Evolutionary conservation across 805 yeast species (phyloP), one percentile per base, ranked within the genome.

Genomic region (Candida saitoana): DNA sequence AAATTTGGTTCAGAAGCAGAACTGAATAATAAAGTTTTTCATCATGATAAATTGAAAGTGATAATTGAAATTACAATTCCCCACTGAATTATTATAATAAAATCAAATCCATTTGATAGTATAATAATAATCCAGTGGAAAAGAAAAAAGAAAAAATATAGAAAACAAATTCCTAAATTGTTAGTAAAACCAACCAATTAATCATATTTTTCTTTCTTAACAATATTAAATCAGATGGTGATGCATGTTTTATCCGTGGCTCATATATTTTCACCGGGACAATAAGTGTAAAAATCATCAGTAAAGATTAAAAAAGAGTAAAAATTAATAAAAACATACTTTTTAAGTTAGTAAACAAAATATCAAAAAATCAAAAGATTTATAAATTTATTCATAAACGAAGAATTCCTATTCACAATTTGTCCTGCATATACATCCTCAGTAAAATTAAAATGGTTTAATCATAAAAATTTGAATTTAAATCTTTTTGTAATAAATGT

Each of bases 1-100:
- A 62, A 51, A 47, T 51, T 73, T 63, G 77, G 77, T 74, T 87
- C 96, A 87, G 96, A 87, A 87, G 96, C 96, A 87, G 96, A 87
- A 87, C 96, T 87, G 96, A 85, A 76, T 62, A 55, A 52, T n/a
- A 57, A 58, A 54, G 64, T 67, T 66, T 76, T 64, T 82, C 89
- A 83, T 83, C 89, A 81, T 69, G 47, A 52, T 54, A 67, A 54
- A 36, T 41, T 29, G 25, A 30, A 33, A 38, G 38, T 45, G 41
- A 42, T 41, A 11, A 14, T 29, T 29, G 39, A 14, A 25, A 5
- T 22, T 22, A 22, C 22, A 15, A 24, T 25, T 29, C 19, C 32
- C 5, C 16, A 22, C 32, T 29, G 32, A 14, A 29, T 29, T 29
- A 29, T 29, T 29, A 29, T 29, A 9, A 29, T 29, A 29, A 9